Percentiles rank a stretch among this genome's conserved stretches.
These are phyloP conservation scores for Cryphonectria carpinicola DNA, from an alignment of 2,329 filamentous ascomycete species.

Conservation along the genomic window DNA sequence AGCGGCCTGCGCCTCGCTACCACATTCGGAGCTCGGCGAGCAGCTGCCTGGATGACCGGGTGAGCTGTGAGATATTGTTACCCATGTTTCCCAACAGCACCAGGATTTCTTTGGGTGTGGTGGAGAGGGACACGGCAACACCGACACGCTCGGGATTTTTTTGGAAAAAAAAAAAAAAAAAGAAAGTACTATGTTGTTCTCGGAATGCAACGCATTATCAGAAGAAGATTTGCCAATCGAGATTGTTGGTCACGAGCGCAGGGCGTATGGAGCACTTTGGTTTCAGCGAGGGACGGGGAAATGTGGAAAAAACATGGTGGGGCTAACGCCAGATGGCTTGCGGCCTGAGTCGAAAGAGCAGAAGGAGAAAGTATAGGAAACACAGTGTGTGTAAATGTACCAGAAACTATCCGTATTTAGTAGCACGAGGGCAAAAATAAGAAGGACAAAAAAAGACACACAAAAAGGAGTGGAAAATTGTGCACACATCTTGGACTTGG, in stretches of 20 bases:
- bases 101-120: neutral
- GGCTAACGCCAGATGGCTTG: neutral
- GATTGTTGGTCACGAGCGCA: constrained; percentile 18
- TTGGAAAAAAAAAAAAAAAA: neutral
- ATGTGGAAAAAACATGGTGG: constrained; percentile 14
- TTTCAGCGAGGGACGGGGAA: constrained; percentile 14
- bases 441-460: neutral
- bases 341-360: neutral
- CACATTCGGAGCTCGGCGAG: constrained; percentile 80
- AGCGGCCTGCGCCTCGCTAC: constrained; percentile 85
- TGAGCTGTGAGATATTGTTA: constrained; percentile 42
- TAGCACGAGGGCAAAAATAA: neutral
- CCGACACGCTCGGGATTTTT: neutral
- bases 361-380: neutral
- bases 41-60: constrained; percentile 85
- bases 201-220: neutral
- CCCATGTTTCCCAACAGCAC: neutral
- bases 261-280: constrained; percentile 18
- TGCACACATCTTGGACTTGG: neutral
- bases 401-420: neutral
- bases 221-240: neutral
- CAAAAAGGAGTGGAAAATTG: neutral
- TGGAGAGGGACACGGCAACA: neutral
- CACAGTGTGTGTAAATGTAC: neutral
- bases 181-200: neutral